Evolutionary conservation across 345 rosid species (phyloP), one percentile per base, ranked within the genome.

Genomic region (Eucalyptus marginata): DNA sequence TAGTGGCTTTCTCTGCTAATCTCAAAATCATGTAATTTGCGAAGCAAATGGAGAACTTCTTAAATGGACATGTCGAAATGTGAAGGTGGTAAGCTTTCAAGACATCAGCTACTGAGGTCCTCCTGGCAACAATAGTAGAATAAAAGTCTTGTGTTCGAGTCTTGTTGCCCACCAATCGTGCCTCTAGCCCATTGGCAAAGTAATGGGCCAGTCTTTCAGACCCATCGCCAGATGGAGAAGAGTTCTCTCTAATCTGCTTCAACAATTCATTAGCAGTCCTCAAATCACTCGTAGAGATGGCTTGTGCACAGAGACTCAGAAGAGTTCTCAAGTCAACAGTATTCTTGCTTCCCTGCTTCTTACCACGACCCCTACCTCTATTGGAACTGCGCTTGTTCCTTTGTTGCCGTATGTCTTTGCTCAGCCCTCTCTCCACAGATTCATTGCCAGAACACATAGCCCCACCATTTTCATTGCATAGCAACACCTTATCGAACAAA

Each of bases 131-230:
- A 62, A 52, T 33, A 24, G 91, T 52, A 13, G 86, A 87, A 71
- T 89, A 90, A 56, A 90, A 94, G 84, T 59, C 90, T 80, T 91
- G 93, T 43, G 90, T 89, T 91, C 56, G 92, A 33, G 91, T 56
- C 13, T 93, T 95, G 27, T 90, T 90, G 20, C 96, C 96, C 50
- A 89, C 93, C 88, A 97, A 81, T 46, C 99, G 96, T 5, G 96
- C 96, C 91, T 96, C 96, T 20, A 97, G 97, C 46, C 95, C 98
- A 90, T 94, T 94, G 36, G 96, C 98, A 54, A 97, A 97, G 94
- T 89, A 94, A 94, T 96, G 93, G 79, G 99, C 97, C 88, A 97
- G 52, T 88, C 99, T 95, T 91, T 97, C 98, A 86, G 95, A 91
- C 9, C 96, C 95, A 90, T 96, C 99, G 13, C 99, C 98, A 5